Evolutionary conservation across 805 yeast genomes (phyloP).

Genomic region (Metschnikowia vanudenii): DNA sequence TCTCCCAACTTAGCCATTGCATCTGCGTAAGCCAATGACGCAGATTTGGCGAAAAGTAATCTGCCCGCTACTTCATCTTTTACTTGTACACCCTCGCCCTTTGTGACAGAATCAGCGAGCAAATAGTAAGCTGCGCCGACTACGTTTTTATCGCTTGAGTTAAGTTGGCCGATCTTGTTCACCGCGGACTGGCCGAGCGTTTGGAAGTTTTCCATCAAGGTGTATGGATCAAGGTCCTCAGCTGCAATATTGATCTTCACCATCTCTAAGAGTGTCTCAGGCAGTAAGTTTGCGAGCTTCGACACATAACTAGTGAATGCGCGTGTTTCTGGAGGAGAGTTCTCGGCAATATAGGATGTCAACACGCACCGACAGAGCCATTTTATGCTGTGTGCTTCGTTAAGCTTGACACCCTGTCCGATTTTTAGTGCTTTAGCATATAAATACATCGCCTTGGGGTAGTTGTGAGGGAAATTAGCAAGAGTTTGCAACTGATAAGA

Average conservation of each 20-base stretch:
- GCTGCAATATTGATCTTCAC: constrained; percentile 25
- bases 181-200: constrained; percentile 25
- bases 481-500: constrained; percentile 66
- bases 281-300: constrained; percentile 26
- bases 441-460: constrained; percentile 59
- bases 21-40: constrained; percentile 62
- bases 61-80: constrained; percentile 59
- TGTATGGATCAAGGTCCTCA: constrained; percentile 27
- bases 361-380: constrained; percentile 57
- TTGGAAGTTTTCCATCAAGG: constrained; percentile 26
- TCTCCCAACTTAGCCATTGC: constrained; percentile 70
- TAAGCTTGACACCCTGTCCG: constrained; percentile 67
- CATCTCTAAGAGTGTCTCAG: constrained; percentile 30
- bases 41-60: constrained; percentile 60
- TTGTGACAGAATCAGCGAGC: constrained; percentile 53
- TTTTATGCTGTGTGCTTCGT: constrained; percentile 50
- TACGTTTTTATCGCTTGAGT: constrained; percentile 41
- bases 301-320: constrained; percentile 21
- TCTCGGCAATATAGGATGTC: constrained; percentile 17
- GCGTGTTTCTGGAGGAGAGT: constrained; percentile 6
- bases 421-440: constrained; percentile 65
- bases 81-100: constrained; percentile 52
- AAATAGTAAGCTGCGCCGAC: constrained; percentile 55
- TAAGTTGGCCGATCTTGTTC: constrained; percentile 25
- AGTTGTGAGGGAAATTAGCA: constrained; percentile 57